phyloP scores from a whole-genome alignment of 1,139 yeast genomes.

The Eremothecium cymbalariae region DNA sequence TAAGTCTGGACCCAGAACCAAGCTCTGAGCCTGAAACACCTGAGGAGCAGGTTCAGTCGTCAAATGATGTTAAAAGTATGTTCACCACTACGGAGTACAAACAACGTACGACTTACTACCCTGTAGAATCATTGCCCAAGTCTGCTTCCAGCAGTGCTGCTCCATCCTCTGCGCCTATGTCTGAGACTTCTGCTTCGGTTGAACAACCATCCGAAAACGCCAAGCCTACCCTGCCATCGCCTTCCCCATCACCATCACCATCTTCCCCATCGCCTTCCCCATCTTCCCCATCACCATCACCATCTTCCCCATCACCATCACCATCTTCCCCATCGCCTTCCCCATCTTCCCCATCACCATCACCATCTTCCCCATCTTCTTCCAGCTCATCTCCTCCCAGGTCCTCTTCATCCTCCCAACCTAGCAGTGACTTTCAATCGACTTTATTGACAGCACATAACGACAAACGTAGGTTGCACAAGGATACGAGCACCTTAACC shows the following conservation, averaged over 20 bases:
- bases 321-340: slow-evolving; percentile 15
- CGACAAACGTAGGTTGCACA: slow-evolving; percentile 55
- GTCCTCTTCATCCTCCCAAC: slow-evolving; percentile 15
- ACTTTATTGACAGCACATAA: slow-evolving; percentile 55
- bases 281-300: background rate
- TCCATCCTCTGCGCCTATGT: background rate
- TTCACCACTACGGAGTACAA: background rate
- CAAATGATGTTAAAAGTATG: too few species aligned
- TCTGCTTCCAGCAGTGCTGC: background rate
- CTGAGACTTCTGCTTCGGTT: background rate
- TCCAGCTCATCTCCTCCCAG: slow-evolving; percentile 17
- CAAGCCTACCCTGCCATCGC: background rate
- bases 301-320: slow-evolving; percentile 13
- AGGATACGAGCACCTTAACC: slow-evolving; percentile 44
- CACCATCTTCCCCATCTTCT: slow-evolving; percentile 18
- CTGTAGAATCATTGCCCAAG: background rate
- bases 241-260: background rate
- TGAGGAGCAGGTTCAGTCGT: too few species aligned
- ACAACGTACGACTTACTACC: background rate
- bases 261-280: background rate
- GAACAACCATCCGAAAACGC: too few species aligned
- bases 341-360: slow-evolving; percentile 14
- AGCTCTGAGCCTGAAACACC: background rate
- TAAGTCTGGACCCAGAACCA: background rate
- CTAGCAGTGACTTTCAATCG: slow-evolving; percentile 26